Evolutionary conservation across 139 green algal species (phyloP), one percentile per base, ranked within the genome.

Genomic region (Raphidocelis subcapitata): DNA sequence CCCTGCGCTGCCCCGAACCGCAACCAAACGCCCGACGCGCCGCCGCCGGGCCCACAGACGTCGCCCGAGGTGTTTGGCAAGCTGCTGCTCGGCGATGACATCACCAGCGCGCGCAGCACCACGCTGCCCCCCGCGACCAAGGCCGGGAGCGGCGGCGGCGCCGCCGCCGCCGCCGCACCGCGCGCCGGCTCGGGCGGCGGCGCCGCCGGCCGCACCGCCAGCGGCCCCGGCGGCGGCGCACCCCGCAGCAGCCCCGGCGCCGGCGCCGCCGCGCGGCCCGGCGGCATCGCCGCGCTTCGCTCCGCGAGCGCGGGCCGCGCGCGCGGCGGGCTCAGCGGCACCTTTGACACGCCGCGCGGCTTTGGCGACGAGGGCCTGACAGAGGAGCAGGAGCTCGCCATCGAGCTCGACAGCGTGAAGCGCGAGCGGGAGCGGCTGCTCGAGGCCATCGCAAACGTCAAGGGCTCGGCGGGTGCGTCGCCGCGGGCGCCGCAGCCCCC

Each of bases 371-470:
- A 93, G 29, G 88, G 92, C 77, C 77, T 91, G 10, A 93, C 84
- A 5, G 86, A 94, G 61, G 91, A 93, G 62, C 85, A 96, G 54
- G 75, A 90, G 44, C 77, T 93, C 47, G 66, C 80, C 28, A 69
- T 83, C 31, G 85, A 97, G 72, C 80, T 96, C 18, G 89, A 94
- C 52, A 86, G 85, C 18, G 89, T 92, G 2, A 94, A 97, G 75
- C 79, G 82, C 23, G 92, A 97, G 75, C 76, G 92, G 29, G 69
- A 86, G 14, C 61, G 79, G 26, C 74, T 97, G 49, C 82, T 96
- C 51, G 65, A 88, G n/a, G 91, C 87, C 5, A 86, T 97, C 62
- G 81, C 76, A 18, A 62, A 86, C 20, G 83, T 91, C 35, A 84
- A 83, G 61, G 77, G 69, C 20, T 77, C 86, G 59, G 74, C 78